phyloP scores from a whole-genome alignment of 805 yeast genomes.

The Ogataea sp. region DNA sequence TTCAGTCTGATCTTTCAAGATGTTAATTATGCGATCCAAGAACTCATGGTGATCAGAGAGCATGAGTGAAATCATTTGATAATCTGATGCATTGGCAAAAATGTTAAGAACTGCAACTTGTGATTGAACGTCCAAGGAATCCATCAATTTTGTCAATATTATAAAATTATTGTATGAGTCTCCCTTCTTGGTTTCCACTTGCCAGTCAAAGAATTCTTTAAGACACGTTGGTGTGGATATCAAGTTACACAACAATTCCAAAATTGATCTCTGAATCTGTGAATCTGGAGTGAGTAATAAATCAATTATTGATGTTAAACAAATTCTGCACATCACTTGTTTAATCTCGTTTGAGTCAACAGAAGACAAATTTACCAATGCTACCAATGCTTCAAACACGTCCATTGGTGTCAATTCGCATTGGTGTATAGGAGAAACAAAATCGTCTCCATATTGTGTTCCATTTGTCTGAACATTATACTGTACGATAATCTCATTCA shows the following conservation, averaged over 20 bases:
- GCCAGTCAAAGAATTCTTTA: constrained; percentile 53
- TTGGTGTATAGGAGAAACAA: constrained; percentile 12
- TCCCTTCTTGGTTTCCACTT: constrained; percentile 10
- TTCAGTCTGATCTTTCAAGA: constrained; percentile 11
- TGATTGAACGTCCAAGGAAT: constrained; percentile 29
- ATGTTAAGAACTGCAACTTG: constrained; percentile 27
- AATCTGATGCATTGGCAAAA: constrained; percentile 23
- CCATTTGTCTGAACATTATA: constrained; percentile 21
- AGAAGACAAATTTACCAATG: constrained; percentile 44
- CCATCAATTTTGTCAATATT: constrained; percentile 30
- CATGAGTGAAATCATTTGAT: constrained; percentile 14
- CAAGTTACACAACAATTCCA: constrained; percentile 44
- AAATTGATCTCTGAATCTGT: constrained; percentile 34
- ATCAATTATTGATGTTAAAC: constrained; percentile 29
- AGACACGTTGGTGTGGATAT: constrained; percentile 29
- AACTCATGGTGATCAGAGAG: constrained; percentile 14
- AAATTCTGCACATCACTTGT: constrained; percentile 25
- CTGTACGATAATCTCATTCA: constrained; percentile 38
- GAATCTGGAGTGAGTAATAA: constrained; percentile 27
- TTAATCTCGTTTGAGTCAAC: constrained; percentile 24
- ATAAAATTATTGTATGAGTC: constrained; percentile 31
- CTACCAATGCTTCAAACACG: constrained; percentile 35
- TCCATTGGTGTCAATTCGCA: constrained; percentile 28
- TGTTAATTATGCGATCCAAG: constrained; percentile 6
- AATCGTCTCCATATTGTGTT: constrained; percentile 2